phyloP scores from a whole-genome alignment of 192 early-diverging fungal species.

The Coemansia aciculifera region DNA sequence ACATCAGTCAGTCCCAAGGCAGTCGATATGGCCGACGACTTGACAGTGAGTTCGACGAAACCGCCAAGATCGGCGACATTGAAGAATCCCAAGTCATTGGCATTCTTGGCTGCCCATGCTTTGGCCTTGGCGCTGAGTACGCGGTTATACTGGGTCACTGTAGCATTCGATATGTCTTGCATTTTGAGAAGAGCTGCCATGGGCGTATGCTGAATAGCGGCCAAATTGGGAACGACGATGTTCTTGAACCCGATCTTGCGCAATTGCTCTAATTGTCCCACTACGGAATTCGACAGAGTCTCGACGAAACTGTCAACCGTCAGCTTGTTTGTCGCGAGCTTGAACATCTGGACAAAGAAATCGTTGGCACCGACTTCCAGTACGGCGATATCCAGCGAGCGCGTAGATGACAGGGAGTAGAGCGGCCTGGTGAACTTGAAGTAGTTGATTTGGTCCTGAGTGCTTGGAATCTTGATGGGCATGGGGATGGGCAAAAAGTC shows the following conservation, averaged over 20 bases:
- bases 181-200: constrained; percentile 21
- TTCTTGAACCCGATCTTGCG: constrained; percentile 40
- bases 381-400: constrained; percentile 26
- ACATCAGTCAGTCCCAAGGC: constrained; percentile 34
- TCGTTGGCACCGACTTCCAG: constrained; percentile 42
- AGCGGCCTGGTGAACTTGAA: constrained; percentile 25
- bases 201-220: constrained; percentile 39
- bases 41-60: constrained; percentile 39
- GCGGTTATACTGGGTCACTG: constrained; percentile 31
- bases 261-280: constrained; percentile 34
- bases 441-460: constrained; percentile 33
- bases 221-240: constrained; percentile 33
- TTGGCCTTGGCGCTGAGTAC: constrained; percentile 20
- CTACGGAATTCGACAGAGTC: constrained; percentile 18
- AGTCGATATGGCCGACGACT: constrained; percentile 9
- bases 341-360: constrained; percentile 30
- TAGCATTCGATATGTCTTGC: constrained; percentile 21
- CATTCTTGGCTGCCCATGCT: constrained; percentile 25
- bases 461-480: constrained; percentile 36
- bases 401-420: constrained; percentile 16
- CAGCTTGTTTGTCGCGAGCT: constrained; percentile 17
- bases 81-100: constrained; percentile 15
- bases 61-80: constrained; percentile 34
- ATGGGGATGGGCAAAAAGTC: constrained; percentile 13
- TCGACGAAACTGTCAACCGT: constrained; percentile 27